phyloP scores from a whole-genome alignment of 1,284 basidiomycete genomes.

The Rhizoctonia solani region DNA sequence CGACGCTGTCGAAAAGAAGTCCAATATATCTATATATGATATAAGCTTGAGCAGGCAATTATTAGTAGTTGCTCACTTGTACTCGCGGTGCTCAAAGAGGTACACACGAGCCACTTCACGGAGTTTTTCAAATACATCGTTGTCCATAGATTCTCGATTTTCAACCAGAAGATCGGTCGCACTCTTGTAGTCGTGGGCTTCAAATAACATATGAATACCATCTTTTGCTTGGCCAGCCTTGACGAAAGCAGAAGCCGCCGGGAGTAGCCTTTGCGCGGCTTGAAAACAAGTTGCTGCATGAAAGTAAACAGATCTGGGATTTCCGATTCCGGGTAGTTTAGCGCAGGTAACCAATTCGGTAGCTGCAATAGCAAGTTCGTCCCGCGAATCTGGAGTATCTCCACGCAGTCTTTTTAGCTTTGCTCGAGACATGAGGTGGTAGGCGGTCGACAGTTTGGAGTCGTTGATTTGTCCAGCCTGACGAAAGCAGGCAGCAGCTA shows the following conservation, averaged over 20 bases:
- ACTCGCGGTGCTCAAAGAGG: conserved; percentile 8
- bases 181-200: neutral
- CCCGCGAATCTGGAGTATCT: neutral
- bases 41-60: neutral
- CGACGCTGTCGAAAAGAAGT: conserved; percentile 6
- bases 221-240: neutral
- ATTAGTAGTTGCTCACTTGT: neutral
- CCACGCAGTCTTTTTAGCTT: conserved; percentile 15
- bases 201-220: conserved; percentile 5
- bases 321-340: neutral
- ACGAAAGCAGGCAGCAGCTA: conserved; percentile 16
- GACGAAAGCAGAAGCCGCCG: neutral
- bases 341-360: conserved; percentile 3
- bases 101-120: conserved; percentile 5
- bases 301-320: neutral
- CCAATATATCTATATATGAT: neutral
- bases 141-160: neutral
- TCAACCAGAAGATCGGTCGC: neutral
- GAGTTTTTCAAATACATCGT: neutral
- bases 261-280: neutral
- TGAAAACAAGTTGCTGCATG: conserved; percentile 13
- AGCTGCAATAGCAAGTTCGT: neutral
- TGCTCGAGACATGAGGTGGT: conserved; percentile 20
- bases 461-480: conserved; percentile 2
- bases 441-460: conserved; percentile 6